A percentile compares a stretch with the other conserved stretches of the same genome.
Evolutionary conservation across 345 rosid species (phyloP).

Genomic region (Salix caprea): DNA sequence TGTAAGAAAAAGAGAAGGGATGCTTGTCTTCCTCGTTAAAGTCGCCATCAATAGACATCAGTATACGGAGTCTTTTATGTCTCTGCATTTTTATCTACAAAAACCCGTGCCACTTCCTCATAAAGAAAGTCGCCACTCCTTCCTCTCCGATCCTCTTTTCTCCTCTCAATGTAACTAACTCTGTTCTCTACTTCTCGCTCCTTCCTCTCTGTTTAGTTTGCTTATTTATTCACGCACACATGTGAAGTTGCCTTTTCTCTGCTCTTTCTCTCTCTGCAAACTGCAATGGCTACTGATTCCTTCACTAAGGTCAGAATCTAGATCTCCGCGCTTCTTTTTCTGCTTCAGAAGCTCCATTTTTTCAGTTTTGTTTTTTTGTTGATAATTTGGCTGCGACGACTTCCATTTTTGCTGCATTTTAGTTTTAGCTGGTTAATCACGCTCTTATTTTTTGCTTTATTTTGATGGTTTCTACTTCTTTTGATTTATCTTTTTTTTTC

Average conservation of each 20-base stretch:
- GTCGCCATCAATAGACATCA: too few species aligned
- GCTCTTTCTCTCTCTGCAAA: background rate
- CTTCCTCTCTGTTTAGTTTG: background rate
- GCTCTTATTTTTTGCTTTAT: background rate
- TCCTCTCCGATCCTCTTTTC: background rate
- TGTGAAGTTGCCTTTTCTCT: background rate
- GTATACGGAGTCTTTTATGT: slow-evolving; percentile 16
- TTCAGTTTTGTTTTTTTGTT: background rate
- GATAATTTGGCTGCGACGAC: background rate
- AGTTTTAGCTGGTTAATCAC: background rate
- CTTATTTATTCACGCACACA: background rate
- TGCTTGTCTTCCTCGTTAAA: too few species aligned
- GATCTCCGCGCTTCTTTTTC: background rate
- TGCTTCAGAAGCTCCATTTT: background rate
- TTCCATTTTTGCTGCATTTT: background rate
- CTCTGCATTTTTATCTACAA: background rate
- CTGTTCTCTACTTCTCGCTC: background rate
- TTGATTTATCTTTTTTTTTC: background rate
- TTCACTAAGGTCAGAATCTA: slow-evolving; percentile 23
- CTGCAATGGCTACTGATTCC: slow-evolving; percentile 26
- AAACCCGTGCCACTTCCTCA: slow-evolving; percentile 29
- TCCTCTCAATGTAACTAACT: background rate
- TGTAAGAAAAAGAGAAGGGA: too few species aligned
- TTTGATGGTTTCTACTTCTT: background rate
- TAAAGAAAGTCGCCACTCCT: slow-evolving; percentile 6